These are phyloP conservation scores for Phytophthora aleatoria DNA, from an alignment of 352 stramenopile genomes.

Conservation along the genomic window DNA sequence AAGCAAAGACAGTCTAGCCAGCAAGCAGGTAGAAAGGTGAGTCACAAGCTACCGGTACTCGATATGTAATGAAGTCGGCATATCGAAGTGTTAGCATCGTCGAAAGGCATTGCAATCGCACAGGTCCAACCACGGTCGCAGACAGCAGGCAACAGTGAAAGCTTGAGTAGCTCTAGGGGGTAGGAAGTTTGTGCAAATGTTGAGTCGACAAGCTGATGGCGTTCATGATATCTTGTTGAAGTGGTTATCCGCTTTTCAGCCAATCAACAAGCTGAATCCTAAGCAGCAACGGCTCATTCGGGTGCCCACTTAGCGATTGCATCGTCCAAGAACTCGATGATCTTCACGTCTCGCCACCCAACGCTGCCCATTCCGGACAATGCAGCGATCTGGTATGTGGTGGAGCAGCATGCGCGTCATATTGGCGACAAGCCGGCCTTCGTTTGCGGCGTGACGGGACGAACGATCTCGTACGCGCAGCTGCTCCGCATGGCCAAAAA, in stretches of 20 bases:
- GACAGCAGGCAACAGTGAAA: no score
- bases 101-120: no score
- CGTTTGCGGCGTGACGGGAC: conserved; percentile 44
- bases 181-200: background rate
- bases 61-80: no score
- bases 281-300: background rate
- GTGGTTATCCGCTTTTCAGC: conserved; percentile 9
- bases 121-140: no score
- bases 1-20: background rate
- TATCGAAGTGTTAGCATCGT: no score
- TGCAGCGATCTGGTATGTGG: conserved; percentile 39
- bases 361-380: conserved; percentile 29
- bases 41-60: no score
- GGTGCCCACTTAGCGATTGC: background rate
- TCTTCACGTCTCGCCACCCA: conserved; percentile 45
- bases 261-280: conserved; percentile 3
- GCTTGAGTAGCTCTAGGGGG: background rate
- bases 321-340: conserved; percentile 20
- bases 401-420: conserved; percentile 26
- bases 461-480: conserved; percentile 37
- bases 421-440: conserved; percentile 35
- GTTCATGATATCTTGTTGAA: conserved; percentile 5
- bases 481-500: conserved; percentile 23
- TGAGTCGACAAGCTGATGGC: conserved; percentile 9
- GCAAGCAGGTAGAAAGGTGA: no score